Evolutionary conservation across 352 stramenopile species (phyloP).

Genomic region (Globisporangium yorkense): DNA sequence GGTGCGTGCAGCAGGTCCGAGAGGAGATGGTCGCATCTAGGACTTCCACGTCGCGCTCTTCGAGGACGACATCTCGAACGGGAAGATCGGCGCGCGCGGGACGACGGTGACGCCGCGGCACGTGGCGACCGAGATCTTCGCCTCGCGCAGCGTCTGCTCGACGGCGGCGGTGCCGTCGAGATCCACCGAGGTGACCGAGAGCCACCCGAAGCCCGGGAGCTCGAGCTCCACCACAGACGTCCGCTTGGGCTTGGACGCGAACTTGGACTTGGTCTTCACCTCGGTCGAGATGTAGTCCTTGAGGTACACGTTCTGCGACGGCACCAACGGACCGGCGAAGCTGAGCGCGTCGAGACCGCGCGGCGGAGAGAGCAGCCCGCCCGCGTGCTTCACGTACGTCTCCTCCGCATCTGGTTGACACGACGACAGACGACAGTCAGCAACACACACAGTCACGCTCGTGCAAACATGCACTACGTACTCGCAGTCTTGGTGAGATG

Average conservation of each 20-base stretch:
- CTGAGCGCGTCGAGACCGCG: conserved; percentile 73
- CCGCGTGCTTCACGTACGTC: conserved; percentile 75
- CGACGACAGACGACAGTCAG: not conserved
- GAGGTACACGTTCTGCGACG: conserved; percentile 49
- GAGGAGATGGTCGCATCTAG: conserved; percentile 13
- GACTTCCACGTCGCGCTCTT: conserved; percentile 77
- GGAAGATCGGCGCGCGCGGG: conserved; percentile 62
- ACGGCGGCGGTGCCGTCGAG: conserved; percentile 67
- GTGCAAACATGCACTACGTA: conserved; percentile 21
- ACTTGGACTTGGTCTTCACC: conserved; percentile 62
- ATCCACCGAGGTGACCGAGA: conserved; percentile 71
- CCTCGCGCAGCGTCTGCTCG: conserved; percentile 53
- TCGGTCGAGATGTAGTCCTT: conserved; percentile 67
- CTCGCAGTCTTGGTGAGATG: conserved; percentile 76
- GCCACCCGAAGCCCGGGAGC: conserved; percentile 75
- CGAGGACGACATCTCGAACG: conserved; percentile 72
- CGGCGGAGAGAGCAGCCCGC: conserved; percentile 67
- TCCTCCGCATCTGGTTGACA: conserved; percentile 48
- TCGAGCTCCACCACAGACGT: conserved; percentile 76
- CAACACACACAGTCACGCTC: too few relatives aligned
- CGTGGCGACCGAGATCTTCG: conserved; percentile 56
- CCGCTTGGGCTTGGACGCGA: conserved; percentile 68
- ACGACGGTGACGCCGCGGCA: conserved; percentile 54
- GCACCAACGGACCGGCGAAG: conserved; percentile 58
- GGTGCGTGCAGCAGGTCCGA: not conserved